Base-by-base conservation (phyloP, 208 protist species). In the Acanthamoeba lenticulata region DNA sequence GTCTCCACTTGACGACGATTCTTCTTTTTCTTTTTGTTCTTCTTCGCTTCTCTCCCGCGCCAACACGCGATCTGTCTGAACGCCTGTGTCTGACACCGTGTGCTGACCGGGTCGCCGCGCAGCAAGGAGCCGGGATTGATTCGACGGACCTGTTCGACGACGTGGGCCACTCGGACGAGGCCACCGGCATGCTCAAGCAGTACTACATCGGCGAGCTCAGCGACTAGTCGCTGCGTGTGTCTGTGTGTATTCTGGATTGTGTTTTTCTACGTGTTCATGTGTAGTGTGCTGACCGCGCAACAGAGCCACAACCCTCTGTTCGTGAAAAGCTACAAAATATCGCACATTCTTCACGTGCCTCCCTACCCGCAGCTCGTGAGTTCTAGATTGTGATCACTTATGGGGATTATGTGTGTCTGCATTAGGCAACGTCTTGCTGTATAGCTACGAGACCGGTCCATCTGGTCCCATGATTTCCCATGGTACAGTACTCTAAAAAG, bases 71-170 rank as follows among this genome's bases (percentile, higher is more conserved):
- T 77, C 29, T 15, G 1, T 15, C 21, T 60, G 21, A 29, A 60
- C 52, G 36, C 42, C 5, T 6, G 15, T 5, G 17, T 24, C 17
- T 60, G 21, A 0, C 52, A 1, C 1, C 52, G n/a, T 79, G 13
- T 15, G 9, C 15, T 15, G 67, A 24, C 27, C 27, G 52, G 52
- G 52, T 15, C 27, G n/a, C 67, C 17, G 17, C n/a, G 38, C 52
- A 93, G 60, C 62, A 93, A 57, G 88, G 62, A 27, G 88, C 88
- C 5, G 88, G 88, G 11, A 93, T 32, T 6, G 88, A 93, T 32
- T 45, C 88, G 0, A 93, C 88, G 9, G 88, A 93, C 38, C 32
- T 93, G 57, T 93, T 81, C 62, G 88, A 93, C 29, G 88, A 93
- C 21, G 88, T 93, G 21, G 88, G 60, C 6, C 88, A 93, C 38